Percentiles rank a stretch among this genome's conserved stretches.
Conservation (phyloP, 176 grass and related monocot genomes). For the Carex pumila region DNA sequence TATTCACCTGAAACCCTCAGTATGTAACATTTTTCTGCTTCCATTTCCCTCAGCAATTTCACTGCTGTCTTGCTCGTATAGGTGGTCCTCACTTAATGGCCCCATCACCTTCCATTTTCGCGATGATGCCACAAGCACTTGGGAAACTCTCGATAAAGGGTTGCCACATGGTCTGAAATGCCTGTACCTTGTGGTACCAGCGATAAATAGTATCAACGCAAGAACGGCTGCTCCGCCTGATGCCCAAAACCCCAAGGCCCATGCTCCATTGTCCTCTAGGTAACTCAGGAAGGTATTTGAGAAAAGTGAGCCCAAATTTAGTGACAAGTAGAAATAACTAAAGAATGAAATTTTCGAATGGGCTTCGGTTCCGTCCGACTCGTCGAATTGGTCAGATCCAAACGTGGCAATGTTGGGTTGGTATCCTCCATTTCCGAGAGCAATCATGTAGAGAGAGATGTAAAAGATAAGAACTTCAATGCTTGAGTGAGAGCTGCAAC, state of each 20-base stretch:
- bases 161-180: constrained; percentile 54
- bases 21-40: constrained; percentile 47
- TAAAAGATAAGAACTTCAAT: constrained; percentile 65
- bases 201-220: constrained; percentile 55
- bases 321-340: constrained; percentile 97
- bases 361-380: constrained; percentile 45
- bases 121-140: constrained; percentile 50
- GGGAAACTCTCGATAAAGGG: constrained; percentile 48
- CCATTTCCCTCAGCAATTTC: constrained; percentile 6
- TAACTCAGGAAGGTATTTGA: constrained; percentile 94
- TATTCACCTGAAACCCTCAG: constrained; percentile 41
- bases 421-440: constrained; percentile 92
- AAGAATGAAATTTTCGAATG: constrained; percentile 94
- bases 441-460: constrained; percentile 83
- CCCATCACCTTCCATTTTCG: constrained; percentile 50
- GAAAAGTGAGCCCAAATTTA: constrained; percentile 95
- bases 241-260: constrained; percentile 71
- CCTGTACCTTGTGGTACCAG: constrained; percentile 45
- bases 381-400: constrained; percentile 90
- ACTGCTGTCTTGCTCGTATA: constrained; percentile 53
- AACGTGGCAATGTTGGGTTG: constrained; percentile 89
- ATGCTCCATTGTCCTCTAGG: constrained; percentile 61
- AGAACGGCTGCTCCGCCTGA: constrained; percentile 49
- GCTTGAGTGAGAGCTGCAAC: constrained; percentile 46
- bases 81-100: constrained; percentile 13